Percentiles rank a stretch among this genome's conserved stretches.
phyloP scores from a whole-genome alignment of 805 yeast genomes.

The Kazachstania taianensis region DNA sequence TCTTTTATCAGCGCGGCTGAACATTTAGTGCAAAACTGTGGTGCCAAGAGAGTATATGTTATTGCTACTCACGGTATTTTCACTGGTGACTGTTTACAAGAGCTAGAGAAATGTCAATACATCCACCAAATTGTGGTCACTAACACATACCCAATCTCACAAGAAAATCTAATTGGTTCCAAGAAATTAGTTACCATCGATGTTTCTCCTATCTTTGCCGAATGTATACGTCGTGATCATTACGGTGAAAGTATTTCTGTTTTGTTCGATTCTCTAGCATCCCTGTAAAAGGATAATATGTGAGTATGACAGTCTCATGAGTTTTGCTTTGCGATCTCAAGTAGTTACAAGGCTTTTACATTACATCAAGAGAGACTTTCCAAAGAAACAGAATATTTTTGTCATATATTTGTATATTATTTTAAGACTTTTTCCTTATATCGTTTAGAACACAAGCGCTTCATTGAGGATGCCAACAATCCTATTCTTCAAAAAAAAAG shows the following conservation, averaged over 20 bases:
- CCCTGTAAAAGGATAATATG: constrained; percentile 17
- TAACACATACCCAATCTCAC: constrained; percentile 84
- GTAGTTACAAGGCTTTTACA: no score
- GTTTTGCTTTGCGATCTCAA: background rate
- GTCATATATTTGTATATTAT: background rate
- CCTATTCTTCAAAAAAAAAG: background rate
- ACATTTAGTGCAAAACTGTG: constrained; percentile 90
- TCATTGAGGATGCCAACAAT: background rate
- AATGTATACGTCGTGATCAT: constrained; percentile 96
- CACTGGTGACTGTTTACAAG: constrained; percentile 76
- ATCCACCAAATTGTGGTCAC: constrained; percentile 92
- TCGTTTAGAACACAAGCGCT: background rate
- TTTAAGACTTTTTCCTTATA: background rate
- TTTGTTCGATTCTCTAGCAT: constrained; percentile 77
- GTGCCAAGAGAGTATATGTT: constrained; percentile 82
- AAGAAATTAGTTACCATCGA: constrained; percentile 79
- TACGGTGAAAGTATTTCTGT: constrained; percentile 96
- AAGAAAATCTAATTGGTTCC: constrained; percentile 45
- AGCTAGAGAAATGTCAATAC: constrained; percentile 63
- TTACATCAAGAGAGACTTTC: no score
- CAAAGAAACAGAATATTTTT: background rate
- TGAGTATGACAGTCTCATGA: no score
- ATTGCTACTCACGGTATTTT: constrained; percentile 96
- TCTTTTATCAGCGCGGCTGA: constrained; percentile 97
- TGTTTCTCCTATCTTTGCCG: constrained; percentile 91